A percentile compares a stretch with the other conserved stretches of the same genome.
Evolutionary conservation across 768 basidiomycete genomes (phyloP).

Genomic region (Xerocomus potaroensis): DNA sequence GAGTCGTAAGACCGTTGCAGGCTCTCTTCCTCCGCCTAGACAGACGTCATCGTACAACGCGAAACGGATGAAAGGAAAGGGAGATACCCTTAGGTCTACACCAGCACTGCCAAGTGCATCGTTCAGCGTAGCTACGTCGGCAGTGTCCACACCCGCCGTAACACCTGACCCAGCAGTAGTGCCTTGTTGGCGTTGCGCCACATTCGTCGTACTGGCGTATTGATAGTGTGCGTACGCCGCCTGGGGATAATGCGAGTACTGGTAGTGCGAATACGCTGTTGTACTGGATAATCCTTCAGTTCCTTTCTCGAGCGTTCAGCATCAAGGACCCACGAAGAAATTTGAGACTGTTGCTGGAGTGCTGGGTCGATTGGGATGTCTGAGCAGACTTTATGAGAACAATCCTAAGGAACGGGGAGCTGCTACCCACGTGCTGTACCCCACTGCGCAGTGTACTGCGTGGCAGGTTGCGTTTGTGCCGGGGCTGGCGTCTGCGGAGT

Average conservation of each 20-base stretch:
- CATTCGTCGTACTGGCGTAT: conserved; percentile 27
- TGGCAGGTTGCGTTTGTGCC: conserved; percentile 26
- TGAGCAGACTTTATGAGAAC: conserved; percentile 19
- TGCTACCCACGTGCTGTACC: conserved; percentile 33
- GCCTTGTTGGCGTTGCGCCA: conserved; percentile 28
- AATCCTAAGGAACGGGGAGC: conserved; percentile 1
- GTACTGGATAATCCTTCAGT: conserved; percentile 31
- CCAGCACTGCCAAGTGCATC: conserved; percentile 85
- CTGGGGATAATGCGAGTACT: conserved; percentile 37
- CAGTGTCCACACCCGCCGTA: conserved; percentile 47
- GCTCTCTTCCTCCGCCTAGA: conserved; percentile 83
- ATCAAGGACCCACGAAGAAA: conserved; percentile 36
- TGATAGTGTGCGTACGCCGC: conserved; percentile 43
- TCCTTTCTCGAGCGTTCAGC: background rate
- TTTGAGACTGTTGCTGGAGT: conserved; percentile 56
- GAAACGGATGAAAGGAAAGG: background rate
- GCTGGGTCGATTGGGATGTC: conserved; percentile 67
- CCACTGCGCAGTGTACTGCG: conserved; percentile 38
- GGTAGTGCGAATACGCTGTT: conserved; percentile 47
- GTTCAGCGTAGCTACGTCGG: conserved; percentile 75
- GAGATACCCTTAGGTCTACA: conserved; percentile 74
- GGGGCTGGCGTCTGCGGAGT: conserved; percentile 32
- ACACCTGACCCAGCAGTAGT: conserved; percentile 18
- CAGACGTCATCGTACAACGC: background rate
- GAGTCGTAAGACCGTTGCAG: conserved; percentile 63